Evolutionary conservation across 2,329 filamentous ascomycete species (phyloP).

Genomic region (Tolypocladium ovalisporum): DNA sequence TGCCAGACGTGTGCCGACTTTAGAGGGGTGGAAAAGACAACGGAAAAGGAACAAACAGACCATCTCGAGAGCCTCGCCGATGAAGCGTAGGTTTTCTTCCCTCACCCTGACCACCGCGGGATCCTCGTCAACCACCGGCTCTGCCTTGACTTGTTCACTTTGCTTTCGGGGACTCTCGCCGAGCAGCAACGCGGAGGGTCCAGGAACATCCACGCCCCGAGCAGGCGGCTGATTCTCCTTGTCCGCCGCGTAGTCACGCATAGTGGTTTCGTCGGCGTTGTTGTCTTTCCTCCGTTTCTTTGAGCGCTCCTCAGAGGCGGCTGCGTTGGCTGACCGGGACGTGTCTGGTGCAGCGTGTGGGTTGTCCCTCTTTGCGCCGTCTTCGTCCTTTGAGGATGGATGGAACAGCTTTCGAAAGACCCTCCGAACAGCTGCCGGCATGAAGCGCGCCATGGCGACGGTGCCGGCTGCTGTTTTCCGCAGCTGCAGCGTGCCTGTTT

Average conservation of each 20-base stretch:
- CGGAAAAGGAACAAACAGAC: constrained; percentile 32
- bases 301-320: background rate
- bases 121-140: constrained; percentile 7
- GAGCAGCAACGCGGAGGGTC: background rate
- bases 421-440: background rate
- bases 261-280: background rate
- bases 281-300: too few relatives aligned
- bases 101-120: constrained; percentile 19
- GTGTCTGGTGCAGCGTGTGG: background rate
- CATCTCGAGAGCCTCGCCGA: constrained; percentile 80
- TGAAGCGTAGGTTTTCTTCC: constrained; percentile 45
- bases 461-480: background rate
- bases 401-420: background rate
- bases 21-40: background rate
- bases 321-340: background rate
- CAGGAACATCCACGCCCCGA: background rate
- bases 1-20: background rate
- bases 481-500: background rate
- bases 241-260: background rate
- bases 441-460: background rate
- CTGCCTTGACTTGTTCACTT: background rate
- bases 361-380: background rate
- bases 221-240: background rate
- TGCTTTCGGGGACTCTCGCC: background rate
- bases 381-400: background rate